Evolutionary conservation across 257 asterid genomes (phyloP).

Genomic region (Schizonepeta tenuifolia): DNA sequence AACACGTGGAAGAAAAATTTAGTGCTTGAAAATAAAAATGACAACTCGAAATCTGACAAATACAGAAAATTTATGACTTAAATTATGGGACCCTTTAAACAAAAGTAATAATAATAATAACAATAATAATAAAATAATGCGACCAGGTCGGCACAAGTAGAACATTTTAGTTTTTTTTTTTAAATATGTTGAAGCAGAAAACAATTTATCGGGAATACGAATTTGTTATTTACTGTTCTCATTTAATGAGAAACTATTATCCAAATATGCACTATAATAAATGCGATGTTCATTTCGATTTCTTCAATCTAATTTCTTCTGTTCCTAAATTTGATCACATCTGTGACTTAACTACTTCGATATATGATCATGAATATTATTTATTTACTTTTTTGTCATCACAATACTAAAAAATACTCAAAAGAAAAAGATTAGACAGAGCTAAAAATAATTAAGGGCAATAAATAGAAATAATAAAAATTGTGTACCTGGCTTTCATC

Average conservation of each 20-base stretch:
- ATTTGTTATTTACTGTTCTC: neutral
- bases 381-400: neutral
- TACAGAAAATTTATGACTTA: neutral
- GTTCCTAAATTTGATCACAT: neutral
- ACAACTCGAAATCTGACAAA: neutral
- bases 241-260: neutral
- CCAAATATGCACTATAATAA: neutral
- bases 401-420: neutral
- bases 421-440: neutral
- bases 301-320: neutral
- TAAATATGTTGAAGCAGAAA: neutral
- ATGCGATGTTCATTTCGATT: neutral
- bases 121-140: no score
- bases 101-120: no score
- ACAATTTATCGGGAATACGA: neutral
- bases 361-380: neutral
- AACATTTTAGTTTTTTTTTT: neutral
- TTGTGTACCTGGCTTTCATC: constrained; percentile 53
- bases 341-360: no score
- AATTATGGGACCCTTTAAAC: neutral
- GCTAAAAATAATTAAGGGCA: neutral
- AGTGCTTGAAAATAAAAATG: neutral
- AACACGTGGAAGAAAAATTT: neutral
- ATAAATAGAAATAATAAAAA: neutral
- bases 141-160: neutral